These are phyloP conservation scores for Craterostigma plantagineum DNA, from an alignment of 257 asterid genomes.

Conservation along the genomic window DNA sequence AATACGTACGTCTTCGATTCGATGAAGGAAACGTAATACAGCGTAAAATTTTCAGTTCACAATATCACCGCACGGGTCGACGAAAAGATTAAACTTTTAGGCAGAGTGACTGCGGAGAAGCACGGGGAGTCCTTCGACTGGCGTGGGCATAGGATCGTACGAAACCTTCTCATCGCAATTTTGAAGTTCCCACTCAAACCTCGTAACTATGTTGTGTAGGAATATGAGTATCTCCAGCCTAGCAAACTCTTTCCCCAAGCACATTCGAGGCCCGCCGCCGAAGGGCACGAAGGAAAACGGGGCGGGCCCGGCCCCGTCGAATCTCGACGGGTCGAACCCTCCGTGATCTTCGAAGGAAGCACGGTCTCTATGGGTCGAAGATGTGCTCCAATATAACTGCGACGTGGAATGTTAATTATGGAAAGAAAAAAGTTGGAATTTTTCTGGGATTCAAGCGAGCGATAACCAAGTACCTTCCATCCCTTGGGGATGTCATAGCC, in stretches of 20 bases:
- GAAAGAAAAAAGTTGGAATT: not conserved
- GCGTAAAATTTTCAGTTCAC: too few relatives aligned
- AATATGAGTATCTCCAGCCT: slow-evolving; percentile 40
- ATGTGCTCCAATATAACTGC: slow-evolving; percentile 50
- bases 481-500: slow-evolving; percentile 75
- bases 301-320: slow-evolving; percentile 40
- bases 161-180: slow-evolving; percentile 23
- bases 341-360: slow-evolving; percentile 10
- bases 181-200: slow-evolving; percentile 27
- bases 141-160: slow-evolving; percentile 44
- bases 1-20: too few relatives aligned
- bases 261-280: slow-evolving; percentile 73
- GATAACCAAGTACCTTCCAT: slow-evolving; percentile 41
- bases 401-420: too few relatives aligned
- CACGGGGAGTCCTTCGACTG: slow-evolving; percentile 34
- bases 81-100: not conserved
- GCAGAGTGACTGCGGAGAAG: slow-evolving; percentile 16
- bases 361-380: slow-evolving; percentile 29
- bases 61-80: too few relatives aligned
- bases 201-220: slow-evolving; percentile 22
- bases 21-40: too few relatives aligned
- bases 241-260: slow-evolving; percentile 53
- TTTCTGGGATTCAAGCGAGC: not conserved
- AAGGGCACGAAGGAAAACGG: slow-evolving; percentile 50
- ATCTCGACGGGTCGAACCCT: slow-evolving; percentile 45